Evolutionary conservation across 2,329 filamentous ascomycete genomes (phyloP).

Genomic region (Nemania sp.): DNA sequence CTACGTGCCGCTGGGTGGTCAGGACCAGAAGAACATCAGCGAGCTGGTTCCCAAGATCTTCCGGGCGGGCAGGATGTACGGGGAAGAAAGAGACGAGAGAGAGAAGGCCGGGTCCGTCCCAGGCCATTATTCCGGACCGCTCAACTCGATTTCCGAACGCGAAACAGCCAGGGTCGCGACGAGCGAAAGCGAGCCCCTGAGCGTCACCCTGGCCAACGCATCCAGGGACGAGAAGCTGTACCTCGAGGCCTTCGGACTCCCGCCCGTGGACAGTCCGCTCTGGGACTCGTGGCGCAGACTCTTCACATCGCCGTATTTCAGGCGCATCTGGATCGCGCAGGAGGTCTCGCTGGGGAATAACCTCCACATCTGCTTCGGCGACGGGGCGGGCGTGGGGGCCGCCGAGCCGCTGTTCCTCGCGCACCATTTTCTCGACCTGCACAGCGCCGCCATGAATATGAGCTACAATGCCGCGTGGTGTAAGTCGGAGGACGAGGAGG

Average conservation of each 20-base stretch:
- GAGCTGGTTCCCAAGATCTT: constrained; percentile 14
- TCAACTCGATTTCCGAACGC: constrained; percentile 6
- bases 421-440: neutral
- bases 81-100: neutral
- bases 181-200: neutral
- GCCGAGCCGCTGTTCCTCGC: constrained; percentile 8
- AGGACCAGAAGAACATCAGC: constrained; percentile 13
- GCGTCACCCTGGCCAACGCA: neutral
- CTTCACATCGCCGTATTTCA: constrained; percentile 20
- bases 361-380: constrained; percentile 17
- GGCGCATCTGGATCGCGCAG: constrained; percentile 22
- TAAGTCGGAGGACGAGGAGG: constrained; percentile 5
- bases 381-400: neutral
- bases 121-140: neutral
- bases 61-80: neutral
- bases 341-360: constrained; percentile 16
- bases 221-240: neutral
- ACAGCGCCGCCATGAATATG: constrained; percentile 16
- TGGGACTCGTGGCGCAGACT: constrained; percentile 22
- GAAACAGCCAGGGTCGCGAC: constrained; percentile 4
- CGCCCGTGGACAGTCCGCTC: constrained; percentile 6
- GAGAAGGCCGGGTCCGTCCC: neutral
- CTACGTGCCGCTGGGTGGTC: constrained; percentile 2
- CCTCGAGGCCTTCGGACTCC: constrained; percentile 22
- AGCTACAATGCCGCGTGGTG: constrained; percentile 15